Percentiles rank a stretch among this genome's conserved stretches.
These are phyloP conservation scores for Singerocomus inundabilis DNA, from an alignment of 1,284 basidiomycete species.

Conservation along the genomic window DNA sequence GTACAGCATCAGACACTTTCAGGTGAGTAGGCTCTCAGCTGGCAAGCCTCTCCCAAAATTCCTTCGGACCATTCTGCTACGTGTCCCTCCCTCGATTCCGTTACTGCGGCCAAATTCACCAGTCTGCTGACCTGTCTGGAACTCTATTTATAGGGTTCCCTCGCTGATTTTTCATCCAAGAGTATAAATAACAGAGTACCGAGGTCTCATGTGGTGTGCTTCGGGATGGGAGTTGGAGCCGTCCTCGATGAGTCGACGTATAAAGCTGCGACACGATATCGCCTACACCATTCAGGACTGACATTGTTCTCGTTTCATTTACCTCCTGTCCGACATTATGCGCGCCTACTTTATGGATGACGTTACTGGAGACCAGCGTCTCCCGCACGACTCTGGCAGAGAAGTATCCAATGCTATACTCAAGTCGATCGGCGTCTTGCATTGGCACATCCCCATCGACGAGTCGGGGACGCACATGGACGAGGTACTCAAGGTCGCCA, in stretches of 20 bases:
- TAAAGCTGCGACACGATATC: background rate
- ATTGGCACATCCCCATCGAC: conserved; percentile 62
- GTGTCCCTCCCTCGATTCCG: background rate
- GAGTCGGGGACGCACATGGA: conserved; percentile 45
- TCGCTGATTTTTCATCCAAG: background rate
- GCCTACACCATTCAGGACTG: background rate
- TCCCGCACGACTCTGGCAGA: conserved; percentile 65
- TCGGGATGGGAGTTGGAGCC: background rate
- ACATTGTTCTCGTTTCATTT: background rate
- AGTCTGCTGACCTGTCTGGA: background rate
- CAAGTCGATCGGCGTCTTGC: conserved; percentile 54
- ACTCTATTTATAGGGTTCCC: background rate
- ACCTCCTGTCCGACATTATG: conserved; percentile 45
- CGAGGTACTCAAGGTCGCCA: conserved; percentile 60
- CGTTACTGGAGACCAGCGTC: conserved; percentile 70
- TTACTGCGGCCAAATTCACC: background rate
- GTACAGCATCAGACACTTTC: too few species aligned
- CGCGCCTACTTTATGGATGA: conserved; percentile 81
- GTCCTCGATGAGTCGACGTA: background rate
- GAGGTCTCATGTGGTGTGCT: background rate
- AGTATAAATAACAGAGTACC: background rate
- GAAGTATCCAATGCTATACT: conserved; percentile 52
- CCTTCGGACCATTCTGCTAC: background rate
- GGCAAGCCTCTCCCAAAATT: too few species aligned
- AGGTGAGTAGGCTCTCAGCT: too few species aligned